phyloP scores from a whole-genome alignment of 768 basidiomycete species.

The Pleurotus cornucopiae region DNA sequence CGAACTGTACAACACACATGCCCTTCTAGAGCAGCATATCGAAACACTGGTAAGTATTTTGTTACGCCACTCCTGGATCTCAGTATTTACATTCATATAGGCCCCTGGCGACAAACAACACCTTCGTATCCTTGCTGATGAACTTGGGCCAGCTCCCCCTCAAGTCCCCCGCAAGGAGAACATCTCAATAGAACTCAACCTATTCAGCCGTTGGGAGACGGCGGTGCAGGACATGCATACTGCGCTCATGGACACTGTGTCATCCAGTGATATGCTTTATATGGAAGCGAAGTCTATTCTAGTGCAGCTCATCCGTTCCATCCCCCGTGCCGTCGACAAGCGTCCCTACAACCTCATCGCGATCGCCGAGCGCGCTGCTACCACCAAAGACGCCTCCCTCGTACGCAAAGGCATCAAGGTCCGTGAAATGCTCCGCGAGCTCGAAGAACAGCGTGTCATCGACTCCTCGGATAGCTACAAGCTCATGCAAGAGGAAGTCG shows the following conservation, averaged over 20 bases:
- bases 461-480: conserved; percentile 81
- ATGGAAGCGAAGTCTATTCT: conserved; percentile 99
- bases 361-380: conserved; percentile 92
- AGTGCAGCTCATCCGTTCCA: conserved; percentile 92
- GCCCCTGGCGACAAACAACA: conserved; percentile 97
- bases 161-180: conserved; percentile 99
- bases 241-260: conserved; percentile 94
- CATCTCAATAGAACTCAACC: conserved; percentile 80
- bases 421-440: conserved; percentile 95
- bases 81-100: conserved; percentile 30
- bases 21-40: conserved; percentile 89
- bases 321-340: conserved; percentile 79
- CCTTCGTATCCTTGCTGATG: conserved; percentile 91
- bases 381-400: conserved; percentile 92
- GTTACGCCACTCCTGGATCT: not conserved
- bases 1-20: conserved; percentile 98
- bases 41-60: conserved; percentile 66
- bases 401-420: conserved; percentile 98
- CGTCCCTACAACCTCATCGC: conserved; percentile 85
- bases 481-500: conserved; percentile 97
- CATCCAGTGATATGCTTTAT: conserved; percentile 96
- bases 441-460: conserved; percentile 86
- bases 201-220: conserved; percentile 98
- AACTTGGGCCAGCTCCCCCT: conserved; percentile 86
- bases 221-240: conserved; percentile 96